Percentiles rank a stretch among this genome's conserved stretches.
Evolutionary conservation across 2,329 filamentous ascomycete species (phyloP).

Genomic region (Fusarium sp.): DNA sequence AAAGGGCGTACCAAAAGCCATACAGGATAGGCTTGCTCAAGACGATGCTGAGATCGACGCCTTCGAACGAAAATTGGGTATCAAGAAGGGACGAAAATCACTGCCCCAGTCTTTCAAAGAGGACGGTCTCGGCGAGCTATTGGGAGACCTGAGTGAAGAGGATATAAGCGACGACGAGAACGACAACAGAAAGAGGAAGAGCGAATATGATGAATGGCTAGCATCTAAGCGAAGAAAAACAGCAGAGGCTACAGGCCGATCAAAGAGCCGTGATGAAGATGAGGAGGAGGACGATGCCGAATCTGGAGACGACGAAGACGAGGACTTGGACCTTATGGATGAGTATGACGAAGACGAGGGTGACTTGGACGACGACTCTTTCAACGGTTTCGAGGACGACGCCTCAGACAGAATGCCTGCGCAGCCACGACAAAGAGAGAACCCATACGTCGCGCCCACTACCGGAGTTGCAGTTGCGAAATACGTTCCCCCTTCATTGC

Average conservation of each 20-base stretch:
- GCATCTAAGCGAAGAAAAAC: slow-evolving; percentile 66
- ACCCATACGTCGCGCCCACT: slow-evolving; percentile 85
- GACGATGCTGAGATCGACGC: slow-evolving; percentile 91
- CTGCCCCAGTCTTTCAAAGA: slow-evolving; percentile 79
- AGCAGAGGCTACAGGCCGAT: slow-evolving; percentile 16
- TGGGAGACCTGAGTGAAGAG: slow-evolving; percentile 68
- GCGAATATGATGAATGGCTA: slow-evolving; percentile 69
- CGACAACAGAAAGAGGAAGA: slow-evolving; percentile 69
- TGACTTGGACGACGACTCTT: slow-evolving; percentile 50
- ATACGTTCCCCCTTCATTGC: slow-evolving; percentile 89
- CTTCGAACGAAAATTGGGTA: slow-evolving; percentile 86
- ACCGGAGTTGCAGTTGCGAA: slow-evolving; percentile 65
- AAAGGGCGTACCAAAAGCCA: slow-evolving; percentile 29
- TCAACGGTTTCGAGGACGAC: slow-evolving; percentile 55
- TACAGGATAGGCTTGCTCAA: slow-evolving; percentile 70
- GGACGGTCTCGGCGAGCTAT: slow-evolving; percentile 82
- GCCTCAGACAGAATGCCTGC: slow-evolving; percentile 47
- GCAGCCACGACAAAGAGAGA: slow-evolving; percentile 73
- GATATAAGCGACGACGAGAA: slow-evolving; percentile 63
- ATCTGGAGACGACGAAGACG: slow-evolving; percentile 35
- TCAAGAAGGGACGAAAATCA: slow-evolving; percentile 79
- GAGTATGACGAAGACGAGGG: slow-evolving; percentile 46
- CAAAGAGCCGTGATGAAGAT: slow-evolving; percentile 36
- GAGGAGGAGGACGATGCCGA: slow-evolving; percentile 29
- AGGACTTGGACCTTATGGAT: slow-evolving; percentile 43